Conservation (phyloP, 2,329 filamentous ascomycete genomes). For the Clonostachys chloroleuca region DNA sequence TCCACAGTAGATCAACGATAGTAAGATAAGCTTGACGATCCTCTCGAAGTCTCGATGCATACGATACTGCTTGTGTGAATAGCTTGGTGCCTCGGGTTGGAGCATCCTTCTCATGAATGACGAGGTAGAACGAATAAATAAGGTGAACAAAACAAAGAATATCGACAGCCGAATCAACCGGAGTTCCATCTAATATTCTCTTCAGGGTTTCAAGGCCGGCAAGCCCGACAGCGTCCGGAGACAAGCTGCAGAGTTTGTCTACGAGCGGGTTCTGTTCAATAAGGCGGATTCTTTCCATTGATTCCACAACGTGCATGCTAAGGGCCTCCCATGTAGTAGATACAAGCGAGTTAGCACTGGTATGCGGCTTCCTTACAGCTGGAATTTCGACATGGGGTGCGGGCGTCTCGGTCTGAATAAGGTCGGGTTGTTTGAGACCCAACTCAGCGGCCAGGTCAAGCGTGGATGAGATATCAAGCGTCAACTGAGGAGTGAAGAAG, state of each 20-base stretch:
- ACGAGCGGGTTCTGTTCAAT: constrained; percentile 35
- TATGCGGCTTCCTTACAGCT: not conserved
- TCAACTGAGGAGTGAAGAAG: no score
- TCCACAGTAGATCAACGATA: constrained; percentile 42
- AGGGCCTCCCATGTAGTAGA: constrained; percentile 37
- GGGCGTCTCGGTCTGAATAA: no score
- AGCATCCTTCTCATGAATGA: constrained; percentile 36
- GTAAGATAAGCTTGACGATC: constrained; percentile 33
- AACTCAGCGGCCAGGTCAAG: no score
- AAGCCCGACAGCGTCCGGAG: constrained; percentile 28
- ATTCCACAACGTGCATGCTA: constrained; percentile 37
- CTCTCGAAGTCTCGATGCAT: constrained; percentile 30
- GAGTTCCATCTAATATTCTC: constrained; percentile 29
- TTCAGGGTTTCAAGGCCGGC: constrained; percentile 35
- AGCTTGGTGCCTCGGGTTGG: constrained; percentile 26
- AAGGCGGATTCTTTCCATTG: constrained; percentile 33
- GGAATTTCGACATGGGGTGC: no score
- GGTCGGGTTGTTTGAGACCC: no score
- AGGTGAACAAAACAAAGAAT: constrained; percentile 48
- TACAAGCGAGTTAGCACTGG: constrained; percentile 26
- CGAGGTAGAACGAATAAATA: constrained; percentile 43
- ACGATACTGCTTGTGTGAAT: constrained; percentile 41
- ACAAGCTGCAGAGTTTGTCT: constrained; percentile 30
- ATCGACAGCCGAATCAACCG: constrained; percentile 31
- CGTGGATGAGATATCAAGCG: no score